These are phyloP conservation scores for Syzygium jambos DNA, from an alignment of 345 rosid species.

Conservation along the genomic window DNA sequence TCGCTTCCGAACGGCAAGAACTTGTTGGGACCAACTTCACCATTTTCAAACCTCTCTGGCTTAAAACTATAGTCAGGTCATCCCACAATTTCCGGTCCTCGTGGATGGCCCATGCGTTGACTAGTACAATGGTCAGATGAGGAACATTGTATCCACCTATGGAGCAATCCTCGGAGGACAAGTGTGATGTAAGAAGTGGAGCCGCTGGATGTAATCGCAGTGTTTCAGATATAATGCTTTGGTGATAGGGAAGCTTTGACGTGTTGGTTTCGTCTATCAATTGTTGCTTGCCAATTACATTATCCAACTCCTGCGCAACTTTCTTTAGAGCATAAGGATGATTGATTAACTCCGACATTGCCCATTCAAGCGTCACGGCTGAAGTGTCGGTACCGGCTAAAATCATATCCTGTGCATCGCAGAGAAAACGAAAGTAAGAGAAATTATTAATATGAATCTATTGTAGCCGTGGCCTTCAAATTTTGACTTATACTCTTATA, in stretches of 20 bases:
- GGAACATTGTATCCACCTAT: conserved; percentile 36
- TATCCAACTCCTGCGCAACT: conserved; percentile 13
- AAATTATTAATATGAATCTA: too few species aligned
- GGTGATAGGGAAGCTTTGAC: conserved; percentile 22
- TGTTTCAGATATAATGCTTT: conserved; percentile 21
- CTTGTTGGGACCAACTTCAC: neutral
- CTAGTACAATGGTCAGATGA: conserved; percentile 25
- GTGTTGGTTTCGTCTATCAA: conserved; percentile 32
- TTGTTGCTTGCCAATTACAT: conserved; percentile 3
- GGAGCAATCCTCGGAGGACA: conserved; percentile 20
- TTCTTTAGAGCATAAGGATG: conserved; percentile 20
- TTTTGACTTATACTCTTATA: too few species aligned
- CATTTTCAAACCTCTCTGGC: conserved; percentile 38
- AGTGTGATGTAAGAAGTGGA: conserved; percentile 38
- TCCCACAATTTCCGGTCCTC: conserved; percentile 37
- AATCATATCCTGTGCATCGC: neutral
- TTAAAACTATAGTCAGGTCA: conserved; percentile 21
- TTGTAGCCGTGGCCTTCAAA: too few species aligned
- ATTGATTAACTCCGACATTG: conserved; percentile 36
- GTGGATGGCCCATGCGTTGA: conserved; percentile 49
- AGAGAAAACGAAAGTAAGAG: too few species aligned
- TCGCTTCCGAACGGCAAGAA: neutral
- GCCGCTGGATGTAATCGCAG: conserved; percentile 30
- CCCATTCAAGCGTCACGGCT: conserved; percentile 51
- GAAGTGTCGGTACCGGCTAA: conserved; percentile 43